Conservation (phyloP, 768 basidiomycete species). For the Suillus alpinus region DNA sequence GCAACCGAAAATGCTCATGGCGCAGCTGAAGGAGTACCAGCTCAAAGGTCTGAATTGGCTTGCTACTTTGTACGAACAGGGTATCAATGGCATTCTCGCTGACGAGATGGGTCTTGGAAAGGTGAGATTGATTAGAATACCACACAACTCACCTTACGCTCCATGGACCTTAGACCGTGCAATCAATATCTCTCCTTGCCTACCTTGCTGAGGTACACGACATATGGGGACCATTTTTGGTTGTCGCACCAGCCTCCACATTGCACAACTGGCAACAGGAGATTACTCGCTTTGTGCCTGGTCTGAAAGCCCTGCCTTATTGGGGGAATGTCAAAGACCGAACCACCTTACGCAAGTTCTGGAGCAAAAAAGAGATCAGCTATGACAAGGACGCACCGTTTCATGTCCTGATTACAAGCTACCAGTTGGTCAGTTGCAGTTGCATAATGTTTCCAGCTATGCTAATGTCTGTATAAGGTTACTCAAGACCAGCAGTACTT, state of each 20-base stretch:
- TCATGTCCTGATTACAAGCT: slow-evolving; percentile 95
- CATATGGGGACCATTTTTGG: slow-evolving; percentile 99
- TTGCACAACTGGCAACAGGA: slow-evolving; percentile 99
- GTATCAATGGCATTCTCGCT: slow-evolving; percentile 98
- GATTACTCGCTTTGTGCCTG: slow-evolving; percentile 91
- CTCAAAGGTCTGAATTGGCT: slow-evolving; percentile 98
- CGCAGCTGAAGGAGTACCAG: slow-evolving; percentile 97
- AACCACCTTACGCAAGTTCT: slow-evolving; percentile 90
- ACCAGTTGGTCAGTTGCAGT: slow-evolving; percentile 71
- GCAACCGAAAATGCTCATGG: slow-evolving; percentile 95
- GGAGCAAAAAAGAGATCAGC: slow-evolving; percentile 96
- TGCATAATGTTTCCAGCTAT: not conserved
- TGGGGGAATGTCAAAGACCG: slow-evolving; percentile 99
- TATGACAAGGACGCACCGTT: slow-evolving; percentile 95
- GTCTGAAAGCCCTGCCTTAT: slow-evolving; percentile 92
- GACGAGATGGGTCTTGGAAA: slow-evolving; percentile 98
- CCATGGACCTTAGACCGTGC: slow-evolving; percentile 68
- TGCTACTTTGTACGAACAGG: slow-evolving; percentile 95
- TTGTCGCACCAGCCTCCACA: slow-evolving; percentile 95
- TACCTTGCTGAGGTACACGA: slow-evolving; percentile 97
- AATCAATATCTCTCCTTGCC: slow-evolving; percentile 93
- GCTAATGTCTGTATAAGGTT: slow-evolving; percentile 46
- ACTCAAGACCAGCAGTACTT: slow-evolving; percentile 98
- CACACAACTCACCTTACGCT: not conserved
- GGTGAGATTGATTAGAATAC: slow-evolving; percentile 35